Percentiles rank a stretch among this genome's conserved stretches.
Evolutionary conservation across 2,329 filamentous ascomycete species (phyloP).

Genomic region (Fusarium verticillioides): DNA sequence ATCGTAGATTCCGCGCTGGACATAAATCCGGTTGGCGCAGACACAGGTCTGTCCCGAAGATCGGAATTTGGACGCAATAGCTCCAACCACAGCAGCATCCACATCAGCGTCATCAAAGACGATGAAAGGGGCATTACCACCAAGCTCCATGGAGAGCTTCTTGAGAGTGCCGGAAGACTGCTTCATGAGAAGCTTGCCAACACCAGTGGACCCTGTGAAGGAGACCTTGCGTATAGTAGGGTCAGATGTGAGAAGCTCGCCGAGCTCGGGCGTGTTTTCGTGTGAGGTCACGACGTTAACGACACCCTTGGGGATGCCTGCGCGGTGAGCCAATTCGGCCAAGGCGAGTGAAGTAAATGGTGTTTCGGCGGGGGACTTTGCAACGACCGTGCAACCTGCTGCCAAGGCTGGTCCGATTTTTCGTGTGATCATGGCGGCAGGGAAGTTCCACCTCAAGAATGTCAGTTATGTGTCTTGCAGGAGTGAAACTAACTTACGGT

Average conservation of each 20-base stretch:
- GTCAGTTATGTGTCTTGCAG: neutral
- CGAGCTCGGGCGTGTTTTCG: constrained; percentile 82
- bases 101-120: constrained; percentile 96
- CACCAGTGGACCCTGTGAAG: constrained; percentile 84
- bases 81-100: constrained; percentile 83
- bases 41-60: constrained; percentile 97
- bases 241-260: constrained; percentile 76
- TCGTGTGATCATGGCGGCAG: constrained; percentile 78
- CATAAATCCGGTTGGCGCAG: constrained; percentile 84
- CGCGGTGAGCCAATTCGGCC: constrained; percentile 85
- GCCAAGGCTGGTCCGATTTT: constrained; percentile 82
- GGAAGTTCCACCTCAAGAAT: constrained; percentile 79
- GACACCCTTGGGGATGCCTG: constrained; percentile 89
- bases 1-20: constrained; percentile 83
- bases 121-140: constrained; percentile 95
- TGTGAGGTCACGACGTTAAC: constrained; percentile 88
- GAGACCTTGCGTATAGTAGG: constrained; percentile 87
- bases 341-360: constrained; percentile 90
- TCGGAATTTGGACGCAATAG: constrained; percentile 90
- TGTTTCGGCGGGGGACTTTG: constrained; percentile 91
- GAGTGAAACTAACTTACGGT: constrained; percentile 57
- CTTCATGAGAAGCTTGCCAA: constrained; percentile 85
- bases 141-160: constrained; percentile 86
- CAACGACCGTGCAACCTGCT: constrained; percentile 94
- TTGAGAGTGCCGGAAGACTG: constrained; percentile 88